These are phyloP conservation scores for Crithidia bombi DNA, from an alignment of 208 protist genomes.

Conservation along the genomic window DNA sequence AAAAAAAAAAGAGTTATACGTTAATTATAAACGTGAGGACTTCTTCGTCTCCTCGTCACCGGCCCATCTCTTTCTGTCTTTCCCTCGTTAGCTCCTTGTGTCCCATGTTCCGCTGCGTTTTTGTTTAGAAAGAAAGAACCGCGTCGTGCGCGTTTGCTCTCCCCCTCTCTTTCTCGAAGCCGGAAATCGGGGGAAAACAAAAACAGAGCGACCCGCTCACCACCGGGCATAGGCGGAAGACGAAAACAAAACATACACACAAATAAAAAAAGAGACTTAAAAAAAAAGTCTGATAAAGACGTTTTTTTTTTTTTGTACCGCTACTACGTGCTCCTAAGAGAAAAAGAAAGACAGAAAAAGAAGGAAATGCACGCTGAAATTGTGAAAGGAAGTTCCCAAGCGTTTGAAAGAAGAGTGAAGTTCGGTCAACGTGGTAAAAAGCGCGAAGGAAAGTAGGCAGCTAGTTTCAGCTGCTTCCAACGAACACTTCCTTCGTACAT, in stretches of 20 bases:
- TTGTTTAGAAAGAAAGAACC: too few species aligned
- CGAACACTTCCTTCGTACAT: conserved; percentile 20
- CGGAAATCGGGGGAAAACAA: not conserved
- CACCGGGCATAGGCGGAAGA: too few species aligned
- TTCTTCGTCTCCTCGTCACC: too few species aligned
- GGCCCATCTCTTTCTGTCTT: too few species aligned
- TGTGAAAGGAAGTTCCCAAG: not conserved
- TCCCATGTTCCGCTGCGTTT: too few species aligned
- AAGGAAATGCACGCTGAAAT: not conserved
- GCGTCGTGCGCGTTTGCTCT: too few species aligned
- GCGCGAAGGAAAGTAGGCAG: conserved; percentile 21
- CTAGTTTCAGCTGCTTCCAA: conserved; percentile 18
- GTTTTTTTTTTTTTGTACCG: not conserved
- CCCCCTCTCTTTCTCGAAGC: too few species aligned
- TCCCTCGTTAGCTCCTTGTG: too few species aligned
- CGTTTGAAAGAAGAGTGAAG: not conserved
- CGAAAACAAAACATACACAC: not conserved
- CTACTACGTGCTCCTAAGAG: conserved; percentile 4
- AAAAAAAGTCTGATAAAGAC: not conserved
- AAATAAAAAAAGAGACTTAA: not conserved
- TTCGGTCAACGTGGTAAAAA: not conserved
- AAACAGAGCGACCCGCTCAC: too few species aligned
- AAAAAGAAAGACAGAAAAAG: conserved; percentile 27
- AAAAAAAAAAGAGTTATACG: conserved; percentile 1
- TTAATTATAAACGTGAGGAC: too few species aligned